Evolutionary conservation across 352 stramenopile genomes (phyloP).

Genomic region (Phytophthora syringae): DNA sequence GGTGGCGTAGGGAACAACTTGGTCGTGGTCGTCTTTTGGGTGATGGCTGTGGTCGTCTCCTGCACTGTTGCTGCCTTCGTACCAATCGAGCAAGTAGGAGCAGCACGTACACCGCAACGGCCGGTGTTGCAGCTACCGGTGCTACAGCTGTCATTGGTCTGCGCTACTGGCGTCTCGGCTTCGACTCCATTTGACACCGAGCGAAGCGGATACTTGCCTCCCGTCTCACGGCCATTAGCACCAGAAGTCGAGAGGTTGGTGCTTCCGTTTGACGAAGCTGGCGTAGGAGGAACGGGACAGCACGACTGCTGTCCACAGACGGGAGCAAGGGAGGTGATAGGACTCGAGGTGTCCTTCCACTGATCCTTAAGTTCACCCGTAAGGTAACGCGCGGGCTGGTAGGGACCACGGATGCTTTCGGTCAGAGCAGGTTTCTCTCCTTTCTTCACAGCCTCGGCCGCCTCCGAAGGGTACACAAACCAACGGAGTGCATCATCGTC

Average conservation of each 20-base stretch:
- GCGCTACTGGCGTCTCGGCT: constrained; percentile 7
- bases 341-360: constrained; percentile 36
- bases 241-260: constrained; percentile 20
- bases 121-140: constrained; percentile 28
- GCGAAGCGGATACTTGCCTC: constrained; percentile 62
- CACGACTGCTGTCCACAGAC: constrained; percentile 24
- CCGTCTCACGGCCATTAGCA: constrained; percentile 38
- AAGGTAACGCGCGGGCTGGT: constrained; percentile 58
- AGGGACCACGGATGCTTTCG: constrained; percentile 48
- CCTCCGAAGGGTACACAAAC: constrained; percentile 80
- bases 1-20: constrained; percentile 73
- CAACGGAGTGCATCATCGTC: constrained; percentile 68
- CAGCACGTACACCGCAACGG: constrained; percentile 14
- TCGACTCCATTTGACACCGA: constrained; percentile 27
- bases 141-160: constrained; percentile 23
- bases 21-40: constrained; percentile 50
- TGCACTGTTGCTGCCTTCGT: constrained; percentile 39
- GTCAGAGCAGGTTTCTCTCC: constrained; percentile 76
- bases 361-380: constrained; percentile 50
- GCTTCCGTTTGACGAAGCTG: constrained; percentile 24
- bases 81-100: constrained; percentile 20
- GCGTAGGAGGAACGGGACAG: constrained; percentile 16
- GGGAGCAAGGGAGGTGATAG: constrained; percentile 2
- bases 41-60: constrained; percentile 48
- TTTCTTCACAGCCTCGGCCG: constrained; percentile 88